Conservation (phyloP, 805 yeast genomes). For the Yarrowia sp. region DNA sequence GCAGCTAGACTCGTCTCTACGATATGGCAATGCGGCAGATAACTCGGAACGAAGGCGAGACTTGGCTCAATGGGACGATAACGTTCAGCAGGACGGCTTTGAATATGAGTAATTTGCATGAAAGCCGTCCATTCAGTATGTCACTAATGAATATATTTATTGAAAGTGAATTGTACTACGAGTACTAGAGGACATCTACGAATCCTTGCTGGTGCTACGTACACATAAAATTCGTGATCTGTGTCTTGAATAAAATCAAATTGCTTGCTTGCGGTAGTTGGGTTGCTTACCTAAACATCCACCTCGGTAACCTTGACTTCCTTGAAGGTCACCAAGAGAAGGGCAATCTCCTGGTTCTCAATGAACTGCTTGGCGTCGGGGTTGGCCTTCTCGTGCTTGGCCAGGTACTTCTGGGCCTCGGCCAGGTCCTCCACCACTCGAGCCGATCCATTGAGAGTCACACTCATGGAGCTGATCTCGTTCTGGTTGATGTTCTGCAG, state of each 20-base stretch:
- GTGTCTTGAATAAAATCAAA: too few species aligned
- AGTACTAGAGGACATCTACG: too few species aligned
- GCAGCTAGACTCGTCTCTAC: constrained; percentile 17
- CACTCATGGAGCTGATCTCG: constrained; percentile 80
- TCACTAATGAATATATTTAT: constrained; percentile 26
- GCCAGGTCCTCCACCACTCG: constrained; percentile 58
- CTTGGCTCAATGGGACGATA: constrained; percentile 27
- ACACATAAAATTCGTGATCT: too few species aligned
- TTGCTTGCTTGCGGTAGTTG: not conserved
- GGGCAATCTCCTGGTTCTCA: constrained; percentile 66
- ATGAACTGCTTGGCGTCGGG: constrained; percentile 67
- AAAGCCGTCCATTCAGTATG: too few species aligned
- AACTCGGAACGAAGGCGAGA: constrained; percentile 7
- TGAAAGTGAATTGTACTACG: too few species aligned
- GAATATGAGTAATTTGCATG: too few species aligned
- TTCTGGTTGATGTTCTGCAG: constrained; percentile 79
- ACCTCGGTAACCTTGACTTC: constrained; percentile 81
- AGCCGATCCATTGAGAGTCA: constrained; percentile 79
- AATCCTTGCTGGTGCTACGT: too few species aligned
- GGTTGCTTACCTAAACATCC: constrained; percentile 47
- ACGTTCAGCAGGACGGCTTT: not conserved
- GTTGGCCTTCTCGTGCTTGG: constrained; percentile 64
- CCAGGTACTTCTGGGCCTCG: constrained; percentile 66
- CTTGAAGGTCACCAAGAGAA: constrained; percentile 68
- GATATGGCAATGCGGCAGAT: constrained; percentile 17